These are phyloP conservation scores for Letharia columbiana DNA, from an alignment of 495 filamentous ascomycete species.

Conservation along the genomic window DNA sequence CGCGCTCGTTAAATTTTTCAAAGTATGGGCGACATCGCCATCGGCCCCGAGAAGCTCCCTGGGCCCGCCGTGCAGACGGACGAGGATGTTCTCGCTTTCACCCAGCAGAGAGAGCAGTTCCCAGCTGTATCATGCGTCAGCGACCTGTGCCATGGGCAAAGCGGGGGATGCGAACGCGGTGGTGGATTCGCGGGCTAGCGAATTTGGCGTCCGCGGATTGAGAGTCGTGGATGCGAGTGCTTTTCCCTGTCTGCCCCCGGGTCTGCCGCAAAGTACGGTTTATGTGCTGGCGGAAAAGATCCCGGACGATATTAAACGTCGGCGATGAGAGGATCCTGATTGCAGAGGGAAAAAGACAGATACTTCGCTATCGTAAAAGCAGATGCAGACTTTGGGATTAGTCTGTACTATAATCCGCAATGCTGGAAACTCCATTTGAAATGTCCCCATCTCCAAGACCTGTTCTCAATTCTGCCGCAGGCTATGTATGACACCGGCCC, in stretches of 20 bases:
- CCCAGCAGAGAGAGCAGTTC: slow-evolving; percentile 36
- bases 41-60: slow-evolving; percentile 45
- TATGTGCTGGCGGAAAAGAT: slow-evolving; percentile 38
- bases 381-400: too few relatives aligned
- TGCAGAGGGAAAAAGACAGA: too few relatives aligned
- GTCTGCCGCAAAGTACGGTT: slow-evolving; percentile 35
- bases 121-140: slow-evolving; percentile 47
- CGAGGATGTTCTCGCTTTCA: slow-evolving; percentile 40
- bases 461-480: too few relatives aligned
- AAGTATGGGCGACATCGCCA: slow-evolving; percentile 32
- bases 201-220: slow-evolving; percentile 31
- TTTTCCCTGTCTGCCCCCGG: slow-evolving; percentile 42
- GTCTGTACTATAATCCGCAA: too few relatives aligned
- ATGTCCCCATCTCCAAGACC: too few relatives aligned
- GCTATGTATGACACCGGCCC: too few relatives aligned
- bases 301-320: slow-evolving; percentile 24
- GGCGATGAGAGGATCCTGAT: background rate
- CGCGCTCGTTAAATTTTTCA: slow-evolving; percentile 37
- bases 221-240: slow-evolving; percentile 45
- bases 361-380: too few relatives aligned
- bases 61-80: slow-evolving; percentile 41
- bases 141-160: slow-evolving; percentile 38
- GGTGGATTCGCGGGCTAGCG: slow-evolving; percentile 33
- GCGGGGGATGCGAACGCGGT: slow-evolving; percentile 34
- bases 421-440: too few relatives aligned